Base-by-base conservation (phyloP, 306 rosid species). In the Glycine latifolia region DNA sequence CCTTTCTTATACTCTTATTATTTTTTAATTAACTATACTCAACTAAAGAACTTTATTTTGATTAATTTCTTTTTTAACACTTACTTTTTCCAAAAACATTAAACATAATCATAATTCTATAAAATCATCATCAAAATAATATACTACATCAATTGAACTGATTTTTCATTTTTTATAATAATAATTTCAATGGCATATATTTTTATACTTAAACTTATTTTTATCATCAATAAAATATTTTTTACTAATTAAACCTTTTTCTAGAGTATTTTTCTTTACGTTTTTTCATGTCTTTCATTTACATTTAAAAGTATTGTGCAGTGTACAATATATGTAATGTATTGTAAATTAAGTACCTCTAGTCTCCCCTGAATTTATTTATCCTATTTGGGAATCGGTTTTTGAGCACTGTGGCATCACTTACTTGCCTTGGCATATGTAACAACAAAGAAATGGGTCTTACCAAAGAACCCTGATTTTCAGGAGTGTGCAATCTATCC, bases 381-480 rank as follows among this genome's bases (percentile, higher is more conserved):
- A 26, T 26, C 31, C 31, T 26, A 26, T 26, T 0, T 26, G 31
- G 31, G 31, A 26, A 26, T 26, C 2, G 31, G 31, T 26, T 26
- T 26, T 26, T 26, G 69, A 43, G 69, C 47, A 13, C 10, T 65
- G 71, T 65, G 71, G 7, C 17, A 37, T 12, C 8, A 37, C 71
- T 14, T 65, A 47, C 46, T 62, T 33, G 10, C 17, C 69, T 5
- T 33, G 26, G 10, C 71, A 37, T 37, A 37, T 39, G 71, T 37
- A 65, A 65, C 71, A 65, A 17, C 39, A 69, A 10, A 16, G 55
- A 69, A 69, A 69, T 17, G 37, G 74, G 74, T 69, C 74, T 56
- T 48, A 69, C 56, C 13, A 9, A 43, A 15, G 14, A 43, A 43
- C n/a, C 73, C 73, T 67, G 14, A 67, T 8, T 43, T 67, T 44